Evolutionary conservation across 176 grass and related monocot species (phyloP).

Genomic region (Cenchrus fungigraminus): DNA sequence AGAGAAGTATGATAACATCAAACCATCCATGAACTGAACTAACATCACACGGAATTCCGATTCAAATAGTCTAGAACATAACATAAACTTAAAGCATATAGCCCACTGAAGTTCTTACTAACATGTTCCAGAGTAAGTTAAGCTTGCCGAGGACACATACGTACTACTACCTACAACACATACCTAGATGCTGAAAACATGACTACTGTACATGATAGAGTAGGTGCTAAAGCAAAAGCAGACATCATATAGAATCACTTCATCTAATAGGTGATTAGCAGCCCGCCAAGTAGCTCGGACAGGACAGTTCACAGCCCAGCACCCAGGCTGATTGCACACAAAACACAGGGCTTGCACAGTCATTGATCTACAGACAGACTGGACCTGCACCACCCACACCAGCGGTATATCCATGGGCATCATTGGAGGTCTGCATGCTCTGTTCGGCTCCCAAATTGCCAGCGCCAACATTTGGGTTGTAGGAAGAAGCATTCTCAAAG

Average conservation of each 20-base stretch:
- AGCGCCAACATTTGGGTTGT: neutral
- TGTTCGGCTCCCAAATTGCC: slow-evolving; percentile 3
- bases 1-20: neutral
- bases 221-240: neutral
- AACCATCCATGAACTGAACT: neutral
- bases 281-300: neutral
- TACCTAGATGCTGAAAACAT: neutral
- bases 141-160: neutral
- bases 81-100: neutral
- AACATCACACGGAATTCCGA: neutral
- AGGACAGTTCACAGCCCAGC: slow-evolving; percentile 8
- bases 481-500: neutral
- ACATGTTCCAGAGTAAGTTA: neutral
- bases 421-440: slow-evolving; percentile 25
- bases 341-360: slow-evolving; percentile 47
- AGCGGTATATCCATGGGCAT: neutral
- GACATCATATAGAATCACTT: neutral
- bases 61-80: neutral
- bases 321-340: slow-evolving; percentile 64
- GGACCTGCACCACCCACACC: slow-evolving; percentile 33
- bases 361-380: neutral
- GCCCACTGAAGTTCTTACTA: neutral
- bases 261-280: neutral
- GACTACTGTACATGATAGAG: neutral
- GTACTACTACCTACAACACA: too few species aligned